Evolutionary conservation across 805 yeast species (phyloP), one percentile per base, ranked within the genome.

Genomic region (Sugiyamaella chiloensis): DNA sequence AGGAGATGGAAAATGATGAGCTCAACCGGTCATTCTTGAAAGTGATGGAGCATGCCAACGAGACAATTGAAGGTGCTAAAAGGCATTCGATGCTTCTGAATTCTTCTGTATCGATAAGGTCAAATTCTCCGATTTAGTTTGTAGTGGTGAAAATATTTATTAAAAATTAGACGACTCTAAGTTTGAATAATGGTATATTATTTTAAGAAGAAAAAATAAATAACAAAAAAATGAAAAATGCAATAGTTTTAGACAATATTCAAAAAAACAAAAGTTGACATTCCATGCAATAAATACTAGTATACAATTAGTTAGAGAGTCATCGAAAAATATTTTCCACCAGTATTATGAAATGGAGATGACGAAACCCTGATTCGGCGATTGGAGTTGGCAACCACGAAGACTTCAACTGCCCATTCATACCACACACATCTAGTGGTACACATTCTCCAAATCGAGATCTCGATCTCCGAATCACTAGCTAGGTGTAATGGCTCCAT

Each of bases 381-480:
- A 44, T 19, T 41, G 40, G 42, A 20, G 47, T 55, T 17, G 54
- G 47, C 24, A 56, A 52, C 24, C 60, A 77, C 67, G 56, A 72
- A 80, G 4, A 76, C 68, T 56, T 80, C 83, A 17, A 73, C 57
- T 0, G 77, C 67, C 88, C 89, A 84, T 51, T 80, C 84, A 55
- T 83, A 83, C 88, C 88, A 82, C 1, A 79, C 77, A 39, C 64
- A 64, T 1, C 63, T 59, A 6, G 60, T 60, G n/a, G 62, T 63
- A 2, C 68, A 59, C 29, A 69, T 73, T 46, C 89, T 66, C 59
- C 79, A 73, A 32, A 82, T 57, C 29, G 74, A 71, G 0, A 81
- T 60, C 31, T 76, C 78, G 3, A 83, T 53, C 49, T 77, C 84
- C 7, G 79, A 73, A 48, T 75, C 79, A 50, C 80, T 83, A 3